Conservation (phyloP, 768 basidiomycete genomes). For the Rhizopogon vinicolor region DNA sequence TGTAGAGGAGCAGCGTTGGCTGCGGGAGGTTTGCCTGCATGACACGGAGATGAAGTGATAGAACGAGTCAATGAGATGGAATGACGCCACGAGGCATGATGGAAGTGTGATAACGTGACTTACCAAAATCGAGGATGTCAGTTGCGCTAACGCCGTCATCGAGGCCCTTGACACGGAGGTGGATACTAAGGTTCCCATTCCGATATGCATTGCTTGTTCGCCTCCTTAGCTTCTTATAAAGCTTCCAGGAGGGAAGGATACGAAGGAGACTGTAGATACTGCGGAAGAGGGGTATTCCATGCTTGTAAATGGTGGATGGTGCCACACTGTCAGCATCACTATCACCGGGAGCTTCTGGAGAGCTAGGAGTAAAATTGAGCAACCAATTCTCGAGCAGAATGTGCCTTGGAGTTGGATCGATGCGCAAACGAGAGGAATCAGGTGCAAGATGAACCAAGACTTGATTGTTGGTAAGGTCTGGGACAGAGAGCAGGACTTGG, state of each 20-base stretch:
- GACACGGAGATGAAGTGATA: slow-evolving; percentile 25
- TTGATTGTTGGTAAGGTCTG: slow-evolving; percentile 64
- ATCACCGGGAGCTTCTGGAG: slow-evolving; percentile 11
- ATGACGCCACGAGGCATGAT: slow-evolving; percentile 10
- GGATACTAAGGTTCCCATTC: slow-evolving; percentile 43
- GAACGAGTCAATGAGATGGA: neutral
- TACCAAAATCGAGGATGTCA: slow-evolving; percentile 34
- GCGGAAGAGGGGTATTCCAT: slow-evolving; percentile 77
- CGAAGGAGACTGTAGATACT: slow-evolving; percentile 71
- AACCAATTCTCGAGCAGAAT: slow-evolving; percentile 74
- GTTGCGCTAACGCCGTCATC: slow-evolving; percentile 21
- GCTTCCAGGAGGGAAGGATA: slow-evolving; percentile 73
- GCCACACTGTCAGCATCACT: slow-evolving; percentile 44
- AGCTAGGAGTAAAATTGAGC: slow-evolving; percentile 39
- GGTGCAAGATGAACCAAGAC: slow-evolving; percentile 65
- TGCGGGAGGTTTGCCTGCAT: slow-evolving; percentile 36
- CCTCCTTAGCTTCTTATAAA: slow-evolving; percentile 55
- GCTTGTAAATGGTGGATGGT: slow-evolving; percentile 79
- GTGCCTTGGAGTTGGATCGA: slow-evolving; percentile 64
- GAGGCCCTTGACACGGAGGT: slow-evolving; percentile 38
- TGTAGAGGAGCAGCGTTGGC: slow-evolving; percentile 35
- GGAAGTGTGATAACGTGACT: slow-evolving; percentile 17
- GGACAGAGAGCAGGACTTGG: slow-evolving; percentile 66
- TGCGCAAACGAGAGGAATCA: slow-evolving; percentile 53
- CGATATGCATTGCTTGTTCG: slow-evolving; percentile 31